Evolutionary conservation across 768 basidiomycete species (phyloP), one percentile per base, ranked within the genome.

Genomic region (Pisolithus microcarpus): DNA sequence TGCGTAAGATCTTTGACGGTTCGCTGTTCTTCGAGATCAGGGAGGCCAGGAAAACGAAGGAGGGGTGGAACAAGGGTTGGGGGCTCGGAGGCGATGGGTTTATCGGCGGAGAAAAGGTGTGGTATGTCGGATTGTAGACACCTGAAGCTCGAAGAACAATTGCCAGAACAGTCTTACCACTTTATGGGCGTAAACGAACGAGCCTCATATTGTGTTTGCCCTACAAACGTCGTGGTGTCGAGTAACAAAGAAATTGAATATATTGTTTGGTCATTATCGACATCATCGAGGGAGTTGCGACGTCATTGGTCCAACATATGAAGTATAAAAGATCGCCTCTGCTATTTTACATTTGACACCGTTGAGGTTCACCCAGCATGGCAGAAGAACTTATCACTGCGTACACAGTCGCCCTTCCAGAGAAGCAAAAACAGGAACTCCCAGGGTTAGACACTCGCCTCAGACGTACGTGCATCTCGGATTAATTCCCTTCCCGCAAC

Each of bases 371-470:
- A 34, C 4, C 13, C n/a, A 45, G 19, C 18, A 49, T 52, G 51
- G 23, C 46, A 28, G 16, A 38, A 10, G 9, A 38, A 49, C 68
- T 70, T 43, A 54, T 70, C 30, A 68, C 69, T 15, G 67, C 68
- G 2, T 71, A 72, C 52, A 52, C 54, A 10, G 61, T 65, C 24
- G 70, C 68, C 36, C 62, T 70, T 5, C 69, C 69, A 6, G 54
- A 63, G 13, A 71, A 64, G 53, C 77, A 80, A 61, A 51, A 68
- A 52, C 78, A 79, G 62, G 62, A 67, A 11, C 65, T 79, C 15
- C 78, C 78, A 13, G 79, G 78, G 7, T 61, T 72, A 13, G 76
- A 80, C 58, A 72, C 67, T 42, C 59, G 72, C n/a, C 75, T 79
- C 68, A 65, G 65, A n/a, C 76, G 64, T 73, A 6, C 49, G 65